Base-by-base conservation (phyloP, 352 stramenopile species). In the Blastocystis sp. region DNA sequence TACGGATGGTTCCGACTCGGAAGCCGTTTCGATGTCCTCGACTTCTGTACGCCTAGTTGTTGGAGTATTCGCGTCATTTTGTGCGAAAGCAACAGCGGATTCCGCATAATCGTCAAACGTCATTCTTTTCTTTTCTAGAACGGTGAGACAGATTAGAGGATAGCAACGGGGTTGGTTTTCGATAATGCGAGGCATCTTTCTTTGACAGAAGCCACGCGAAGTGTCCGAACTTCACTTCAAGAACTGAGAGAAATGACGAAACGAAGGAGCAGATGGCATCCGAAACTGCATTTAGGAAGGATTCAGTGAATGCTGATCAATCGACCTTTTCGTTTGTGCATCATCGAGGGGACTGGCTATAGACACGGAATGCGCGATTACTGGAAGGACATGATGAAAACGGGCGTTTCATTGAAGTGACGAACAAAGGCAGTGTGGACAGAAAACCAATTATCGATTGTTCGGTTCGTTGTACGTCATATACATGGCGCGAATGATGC, bases 161-260 rank as follows among this genome's bases (percentile, higher is more conserved):
- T 35, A 3, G 9, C 37, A 55, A 67, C 74, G n/a, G 6, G 65
- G 13, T 67, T 66, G n/a, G 45, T 67, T 67, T 24, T 85, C 74
- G 26, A 85, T 85, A 35, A 85, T 85, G 4, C 74, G 41, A 50
- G 74, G 74, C 74, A 85, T 85, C 16, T 67, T 69, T 66, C 9
- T 3, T 85, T 85, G 74, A 85, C n/a, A 85, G 51, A 31, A 31
- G 35, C 12, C 19, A 51, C 9, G 51, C 55, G 74, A 85, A 85
- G 74, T n/a, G n/a, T n/a, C n/a, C n/a, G n/a, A n/a, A n/a, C n/a
- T n/a, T n/a, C n/a, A n/a, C n/a, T n/a, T n/a, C n/a, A n/a, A n/a
- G n/a, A n/a, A n/a, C n/a, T n/a, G n/a, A n/a, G n/a, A n/a, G n/a
- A n/a, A n/a, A n/a, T n/a, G n/a, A n/a, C n/a, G n/a, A n/a, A n/a